Evolutionary conservation across 169 alveolate species (phyloP), one percentile per base, ranked within the genome.

Genomic region (Theileria luwenshuni): DNA sequence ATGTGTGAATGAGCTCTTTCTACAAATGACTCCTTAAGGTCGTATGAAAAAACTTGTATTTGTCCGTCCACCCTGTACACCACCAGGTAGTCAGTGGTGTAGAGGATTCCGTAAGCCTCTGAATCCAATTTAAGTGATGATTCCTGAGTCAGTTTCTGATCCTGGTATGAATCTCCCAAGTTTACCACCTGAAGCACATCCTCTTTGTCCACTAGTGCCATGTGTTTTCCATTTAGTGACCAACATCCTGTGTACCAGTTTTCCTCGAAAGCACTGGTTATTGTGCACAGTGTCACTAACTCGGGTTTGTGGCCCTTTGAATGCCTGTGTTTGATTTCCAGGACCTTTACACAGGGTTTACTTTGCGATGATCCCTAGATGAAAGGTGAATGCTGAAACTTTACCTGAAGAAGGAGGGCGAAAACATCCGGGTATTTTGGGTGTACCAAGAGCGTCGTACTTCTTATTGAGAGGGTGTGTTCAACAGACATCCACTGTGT

Each of bases 1-100:
- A 81, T 81, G 76, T 81, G 84, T 17, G 84, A 81, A 54, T 81
- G 89, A 32, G 84, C 77, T 69, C 75, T 72, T 74, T 72, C 85
- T 3, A 69, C 58, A 52, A 43, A 38, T 19, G 48, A 27, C 30
- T 30, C 27, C 21, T 3, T 32, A 25, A 72, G 45, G 47, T 70
- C 87, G 17, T 47, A 38, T 13, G 68, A 25, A 13, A 70, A 30
- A 10, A 79, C 28, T 43, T 70, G 73, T n/a, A 79, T 63, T 28
- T 35, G 38, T 17, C 87, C 87, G 41, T 79, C 87, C 6, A 79
- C 87, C 69, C 76, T 71, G 54, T 79, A 83, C 25, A 79, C 30
- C 0, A 79, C 77, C 61, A 79, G 45, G 27, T 62, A 33, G 30
- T 71, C 79, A 19, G 54, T 27, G 13, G 87, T 79, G 58, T 79